Conservation (phyloP, 331 rosid genomes). For the Cydonia oblonga region DNA sequence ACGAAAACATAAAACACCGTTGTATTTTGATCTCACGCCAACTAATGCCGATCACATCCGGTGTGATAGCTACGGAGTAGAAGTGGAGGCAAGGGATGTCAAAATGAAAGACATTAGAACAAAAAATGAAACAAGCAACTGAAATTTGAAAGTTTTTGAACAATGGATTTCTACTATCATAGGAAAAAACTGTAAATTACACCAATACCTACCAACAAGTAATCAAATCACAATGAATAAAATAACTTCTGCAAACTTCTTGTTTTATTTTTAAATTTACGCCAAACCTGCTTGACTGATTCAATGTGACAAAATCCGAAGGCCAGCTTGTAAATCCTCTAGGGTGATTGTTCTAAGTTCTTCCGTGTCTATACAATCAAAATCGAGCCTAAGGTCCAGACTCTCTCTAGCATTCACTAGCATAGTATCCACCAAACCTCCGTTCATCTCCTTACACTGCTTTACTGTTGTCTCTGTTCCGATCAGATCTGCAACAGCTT, state of each 20-base stretch:
- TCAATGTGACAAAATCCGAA: conserved; percentile 38
- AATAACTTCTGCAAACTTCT: not conserved
- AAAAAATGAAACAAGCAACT: not conserved
- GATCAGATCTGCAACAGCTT: conserved; percentile 54
- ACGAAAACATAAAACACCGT: too few relatives aligned
- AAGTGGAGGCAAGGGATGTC: too few relatives aligned
- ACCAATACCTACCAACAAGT: not conserved
- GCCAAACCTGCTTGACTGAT: not conserved
- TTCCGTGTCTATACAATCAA: conserved; percentile 74
- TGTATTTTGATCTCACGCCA: too few relatives aligned
- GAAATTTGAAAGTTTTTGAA: not conserved
- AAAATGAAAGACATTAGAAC: not conserved
- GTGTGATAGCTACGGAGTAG: too few relatives aligned
- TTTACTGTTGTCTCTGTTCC: conserved; percentile 53
- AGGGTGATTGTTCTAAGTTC: conserved; percentile 69
- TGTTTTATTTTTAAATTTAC: not conserved
- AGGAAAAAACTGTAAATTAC: not conserved
- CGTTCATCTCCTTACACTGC: conserved; percentile 75
- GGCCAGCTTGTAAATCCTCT: conserved; percentile 73
- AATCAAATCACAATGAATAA: not conserved
- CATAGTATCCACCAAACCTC: conserved; percentile 73
- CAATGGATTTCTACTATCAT: not conserved
- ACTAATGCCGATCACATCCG: too few relatives aligned
- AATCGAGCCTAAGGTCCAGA: conserved; percentile 77
- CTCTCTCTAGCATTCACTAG: conserved; percentile 79